phyloP scores from a whole-genome alignment of 805 yeast genomes.

The Wickerhamomyces chambardii region DNA sequence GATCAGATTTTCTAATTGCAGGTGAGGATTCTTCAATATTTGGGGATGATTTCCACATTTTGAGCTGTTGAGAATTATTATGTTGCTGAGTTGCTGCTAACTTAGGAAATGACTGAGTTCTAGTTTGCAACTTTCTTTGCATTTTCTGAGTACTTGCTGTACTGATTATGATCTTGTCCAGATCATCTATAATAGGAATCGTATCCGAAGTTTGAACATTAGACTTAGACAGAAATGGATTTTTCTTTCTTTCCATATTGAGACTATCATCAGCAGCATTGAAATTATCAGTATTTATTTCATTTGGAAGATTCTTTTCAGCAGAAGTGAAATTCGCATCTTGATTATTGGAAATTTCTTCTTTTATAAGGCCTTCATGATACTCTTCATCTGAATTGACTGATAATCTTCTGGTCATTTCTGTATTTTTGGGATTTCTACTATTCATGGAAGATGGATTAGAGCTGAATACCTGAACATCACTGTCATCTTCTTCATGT shows the following conservation, averaged over 20 bases:
- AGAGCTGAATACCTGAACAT: not conserved
- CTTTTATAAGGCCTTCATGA: not conserved
- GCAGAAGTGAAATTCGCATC: not conserved
- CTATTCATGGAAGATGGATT: not conserved
- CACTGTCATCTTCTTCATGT: not conserved
- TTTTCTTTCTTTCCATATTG: no score
- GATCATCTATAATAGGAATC: not conserved
- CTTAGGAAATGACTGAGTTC: no score
- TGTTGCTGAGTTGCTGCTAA: no score
- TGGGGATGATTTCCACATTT: constrained; percentile 2
- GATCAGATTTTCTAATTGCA: constrained; percentile 8
- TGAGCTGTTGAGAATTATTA: no score
- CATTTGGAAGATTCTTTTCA: not conserved
- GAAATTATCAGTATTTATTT: not conserved
- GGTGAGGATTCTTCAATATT: constrained; percentile 19
- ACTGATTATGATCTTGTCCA: no score
- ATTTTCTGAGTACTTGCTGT: no score
- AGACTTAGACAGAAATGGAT: not conserved
- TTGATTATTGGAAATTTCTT: not conserved
- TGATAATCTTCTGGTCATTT: constrained; percentile 1
- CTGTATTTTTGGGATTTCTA: not conserved
- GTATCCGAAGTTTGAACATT: not conserved
- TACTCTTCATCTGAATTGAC: constrained; percentile 17
- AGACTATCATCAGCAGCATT: constrained; percentile 14
- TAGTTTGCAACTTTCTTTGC: no score